Evolutionary conservation across 1,284 basidiomycete species (phyloP), one percentile per base, ranked within the genome.

Genomic region (Apiotrichum gamsii): DNA sequence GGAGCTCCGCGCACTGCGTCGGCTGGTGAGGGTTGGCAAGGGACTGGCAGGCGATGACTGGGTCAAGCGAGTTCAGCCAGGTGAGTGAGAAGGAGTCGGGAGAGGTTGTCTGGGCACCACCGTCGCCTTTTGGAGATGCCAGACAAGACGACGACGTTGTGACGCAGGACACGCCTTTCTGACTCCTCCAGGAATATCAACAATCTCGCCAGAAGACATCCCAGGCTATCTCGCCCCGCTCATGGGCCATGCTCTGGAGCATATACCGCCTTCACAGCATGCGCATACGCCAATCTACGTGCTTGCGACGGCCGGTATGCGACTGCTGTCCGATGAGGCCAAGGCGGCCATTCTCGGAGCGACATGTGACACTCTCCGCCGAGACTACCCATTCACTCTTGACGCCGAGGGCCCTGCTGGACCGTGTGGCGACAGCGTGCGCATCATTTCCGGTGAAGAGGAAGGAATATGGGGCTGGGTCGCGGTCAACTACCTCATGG

Each of bases 391-490:
- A 15, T 75, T 63, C 61, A 52, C 24, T 18, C 62, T 70, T 4
- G 62, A 54, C 14, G 72, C 67, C 8, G 75, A 78, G 13, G 83
- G 82, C 10, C 66, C 72, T 6, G 75, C 75, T 29, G 87, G 87
- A 4, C 86, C 85, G 3, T 97, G 94, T 70, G 84, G 86, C 14
- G 82, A 87, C 43, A 91, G 87, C 59, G 83, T 98, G 3, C 83
- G 88, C 48, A 90, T 98, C 60, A 98, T 98, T 62, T 87, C 89
- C 1, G 95, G 95, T 42, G 93, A 98, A 72, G 94, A 98, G 70
- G 95, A 99, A 66, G 95, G 95, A 0, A 74, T 97, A 39, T 95
- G 94, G 70, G 95, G 95, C 2, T 99, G 95, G 95, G 90, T 99
- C 46, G 90, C 93, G 0, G 90, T 97, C 65, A 99, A 98, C 71